These are phyloP conservation scores for Rubroboletus pulcherrimus DNA, from an alignment of 768 basidiomycete species.

Conservation along the genomic window DNA sequence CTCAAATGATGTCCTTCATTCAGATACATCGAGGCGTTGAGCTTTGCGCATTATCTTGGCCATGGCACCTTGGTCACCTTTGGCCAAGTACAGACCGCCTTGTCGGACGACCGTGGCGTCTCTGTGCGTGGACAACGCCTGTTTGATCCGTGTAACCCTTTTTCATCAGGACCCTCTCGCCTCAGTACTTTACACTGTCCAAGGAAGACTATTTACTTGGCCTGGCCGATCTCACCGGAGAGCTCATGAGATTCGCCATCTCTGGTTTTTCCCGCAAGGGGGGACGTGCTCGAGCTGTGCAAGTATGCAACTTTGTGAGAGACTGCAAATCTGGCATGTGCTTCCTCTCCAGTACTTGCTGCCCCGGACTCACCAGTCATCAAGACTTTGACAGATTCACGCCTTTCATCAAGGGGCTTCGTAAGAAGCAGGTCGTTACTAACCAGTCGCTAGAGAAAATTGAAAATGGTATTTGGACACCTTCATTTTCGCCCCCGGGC, in stretches of 20 bases:
- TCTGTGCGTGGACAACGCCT: slow-evolving; percentile 47
- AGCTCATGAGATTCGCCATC: slow-evolving; percentile 94
- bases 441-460: slow-evolving; percentile 89
- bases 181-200: slow-evolving; percentile 73
- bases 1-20: slow-evolving; percentile 15
- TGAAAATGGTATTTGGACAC: slow-evolving; percentile 64
- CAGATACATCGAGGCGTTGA: slow-evolving; percentile 85
- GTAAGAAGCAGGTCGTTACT: slow-evolving; percentile 87
- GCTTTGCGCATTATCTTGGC: slow-evolving; percentile 84
- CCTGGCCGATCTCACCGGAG: slow-evolving; percentile 91
- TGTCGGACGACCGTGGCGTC: slow-evolving; percentile 58
- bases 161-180: slow-evolving; percentile 2
- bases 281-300: slow-evolving; percentile 56
- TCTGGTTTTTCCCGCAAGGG: slow-evolving; percentile 69
- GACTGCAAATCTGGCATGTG: slow-evolving; percentile 64
- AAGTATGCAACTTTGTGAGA: slow-evolving; percentile 70
- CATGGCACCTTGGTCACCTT: slow-evolving; percentile 64
- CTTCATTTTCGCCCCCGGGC: background rate
- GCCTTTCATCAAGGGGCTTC: slow-evolving; percentile 65
- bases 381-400: slow-evolving; percentile 78
- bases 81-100: slow-evolving; percentile 57
- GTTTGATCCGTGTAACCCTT: slow-evolving; percentile 1
- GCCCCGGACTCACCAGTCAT: background rate
- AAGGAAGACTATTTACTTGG: slow-evolving; percentile 88
- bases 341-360: background rate